A percentile compares a stretch with the other conserved stretches of the same genome.
phyloP scores from a whole-genome alignment of 2,329 filamentous ascomycete species.

The Cytospora piceicola region DNA sequence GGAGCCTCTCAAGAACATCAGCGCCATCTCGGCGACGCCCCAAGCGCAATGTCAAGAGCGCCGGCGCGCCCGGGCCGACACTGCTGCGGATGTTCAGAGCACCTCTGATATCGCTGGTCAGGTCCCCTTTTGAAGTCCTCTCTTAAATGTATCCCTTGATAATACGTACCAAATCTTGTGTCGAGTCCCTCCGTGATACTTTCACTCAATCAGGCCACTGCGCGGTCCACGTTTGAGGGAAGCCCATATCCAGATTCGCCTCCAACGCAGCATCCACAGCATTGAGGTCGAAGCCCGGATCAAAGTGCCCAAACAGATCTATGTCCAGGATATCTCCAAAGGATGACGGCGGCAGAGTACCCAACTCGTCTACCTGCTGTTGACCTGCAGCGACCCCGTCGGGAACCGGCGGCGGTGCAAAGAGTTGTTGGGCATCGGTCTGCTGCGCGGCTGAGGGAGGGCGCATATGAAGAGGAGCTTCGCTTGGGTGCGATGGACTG shows the following conservation, averaged over 20 bases:
- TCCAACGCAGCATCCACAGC: slow-evolving; percentile 59
- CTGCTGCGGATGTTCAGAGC: too few relatives aligned
- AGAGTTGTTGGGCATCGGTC: background rate
- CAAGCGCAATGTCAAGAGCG: too few relatives aligned
- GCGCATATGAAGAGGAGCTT: background rate
- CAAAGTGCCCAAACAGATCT: slow-evolving; percentile 60
- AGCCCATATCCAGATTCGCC: slow-evolving; percentile 57
- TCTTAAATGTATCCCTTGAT: too few relatives aligned
- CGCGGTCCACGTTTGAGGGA: slow-evolving; percentile 54
- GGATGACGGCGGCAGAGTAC: slow-evolving; percentile 19
- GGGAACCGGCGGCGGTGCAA: background rate
- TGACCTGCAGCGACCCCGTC: background rate
- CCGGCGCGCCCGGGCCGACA: too few relatives aligned
- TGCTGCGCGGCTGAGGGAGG: background rate
- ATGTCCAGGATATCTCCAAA: slow-evolving; percentile 48
- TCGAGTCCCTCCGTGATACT: too few relatives aligned
- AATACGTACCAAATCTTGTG: too few relatives aligned
- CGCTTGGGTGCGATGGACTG: background rate
- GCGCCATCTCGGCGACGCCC: too few relatives aligned
- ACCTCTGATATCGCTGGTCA: too few relatives aligned
- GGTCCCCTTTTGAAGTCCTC: too few relatives aligned
- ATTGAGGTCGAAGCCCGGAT: slow-evolving; percentile 57
- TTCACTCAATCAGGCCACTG: slow-evolving; percentile 31
- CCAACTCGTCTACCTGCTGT: background rate
- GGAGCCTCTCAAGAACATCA: too few relatives aligned